These are phyloP conservation scores for Peniophora sp. DNA, from an alignment of 1,284 basidiomycete genomes.

Conservation along the genomic window DNA sequence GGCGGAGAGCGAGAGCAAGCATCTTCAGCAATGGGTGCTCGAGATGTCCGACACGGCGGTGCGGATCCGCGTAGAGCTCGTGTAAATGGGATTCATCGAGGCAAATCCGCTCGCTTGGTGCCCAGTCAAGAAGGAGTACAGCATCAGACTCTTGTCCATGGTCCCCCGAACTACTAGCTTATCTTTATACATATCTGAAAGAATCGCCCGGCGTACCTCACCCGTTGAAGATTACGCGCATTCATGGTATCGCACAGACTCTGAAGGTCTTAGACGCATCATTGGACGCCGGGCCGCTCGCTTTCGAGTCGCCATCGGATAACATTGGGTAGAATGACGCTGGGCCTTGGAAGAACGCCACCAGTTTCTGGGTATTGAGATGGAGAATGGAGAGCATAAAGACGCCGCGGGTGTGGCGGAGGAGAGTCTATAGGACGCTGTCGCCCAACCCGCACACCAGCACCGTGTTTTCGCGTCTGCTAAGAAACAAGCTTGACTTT, in stretches of 20 bases:
- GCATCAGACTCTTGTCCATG: conserved; percentile 80
- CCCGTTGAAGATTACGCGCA: conserved; percentile 91
- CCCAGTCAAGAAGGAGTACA: conserved; percentile 79
- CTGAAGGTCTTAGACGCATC: conserved; percentile 91
- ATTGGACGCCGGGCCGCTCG: conserved; percentile 81
- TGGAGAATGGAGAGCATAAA: conserved; percentile 90
- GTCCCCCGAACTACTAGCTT: conserved; percentile 91
- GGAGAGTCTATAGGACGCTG: conserved; percentile 78
- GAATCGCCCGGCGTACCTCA: conserved; percentile 78
- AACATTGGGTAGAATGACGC: conserved; percentile 75
- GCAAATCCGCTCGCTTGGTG: conserved; percentile 86
- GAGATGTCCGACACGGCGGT: conserved; percentile 91
- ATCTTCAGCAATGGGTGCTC: conserved; percentile 68
- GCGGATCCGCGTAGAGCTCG: conserved; percentile 89
- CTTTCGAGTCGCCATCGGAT: conserved; percentile 91
- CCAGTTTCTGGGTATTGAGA: conserved; percentile 86
- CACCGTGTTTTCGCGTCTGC: conserved; percentile 83
- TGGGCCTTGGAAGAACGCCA: conserved; percentile 83
- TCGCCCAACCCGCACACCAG: conserved; percentile 80
- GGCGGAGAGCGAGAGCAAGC: conserved; percentile 62
- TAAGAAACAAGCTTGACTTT: conserved; percentile 72
- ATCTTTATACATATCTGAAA: conserved; percentile 97
- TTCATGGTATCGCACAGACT: conserved; percentile 93
- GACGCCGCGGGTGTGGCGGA: conserved; percentile 59
- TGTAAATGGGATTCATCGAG: conserved; percentile 90